Evolutionary conservation across 495 filamentous ascomycete genomes (phyloP), one percentile per base, ranked within the genome.

Genomic region (Podospora comata): DNA sequence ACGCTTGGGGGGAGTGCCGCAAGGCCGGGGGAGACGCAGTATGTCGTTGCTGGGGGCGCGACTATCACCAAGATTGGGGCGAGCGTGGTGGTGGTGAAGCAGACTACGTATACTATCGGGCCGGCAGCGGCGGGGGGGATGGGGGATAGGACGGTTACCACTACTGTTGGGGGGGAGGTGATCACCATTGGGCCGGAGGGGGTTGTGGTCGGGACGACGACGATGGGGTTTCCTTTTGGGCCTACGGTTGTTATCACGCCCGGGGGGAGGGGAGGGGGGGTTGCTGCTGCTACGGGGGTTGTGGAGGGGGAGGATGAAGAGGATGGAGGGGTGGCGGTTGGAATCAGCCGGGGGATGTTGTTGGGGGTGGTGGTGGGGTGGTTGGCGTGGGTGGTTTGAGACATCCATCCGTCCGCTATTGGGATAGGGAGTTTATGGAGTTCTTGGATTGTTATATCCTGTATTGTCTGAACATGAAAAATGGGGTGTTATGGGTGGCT

Each of bases 61-160:
- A 80, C 80, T 4, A 71, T 85, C 39, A 82, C 83, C 4, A 78
- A 82, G 66, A 67, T 85, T 30, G 84, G 83, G 28, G 71, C 82
- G 0, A 83, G 82, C 5, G 75, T 83, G 4, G 83, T 85, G 5
- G 79, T 87, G 9, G 74, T 88, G 54, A 68, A 74, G n/a, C 78
- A 79, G 9, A 65, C 69, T 2, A 85, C 81, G 0, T 84, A 83
- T 69, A 80, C 79, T 2, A 73, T 86, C 66, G 80, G 79, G 6
- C 72, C 78, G 19, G 18, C n/a, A 1, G 13, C 19, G 3, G 30
- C 7, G 5, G 58, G 26, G 0, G 74, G 74, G 1, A 67, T 72
- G 19, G 67, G 68, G 13, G 67, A 73, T 0, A 78, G 80, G n/a
- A 81, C 76, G 1, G 82, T 78, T 0, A 77, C 81, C n/a, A 80